These are phyloP conservation scores for Lachancea cidri DNA, from an alignment of 805 yeast genomes.

Conservation along the genomic window DNA sequence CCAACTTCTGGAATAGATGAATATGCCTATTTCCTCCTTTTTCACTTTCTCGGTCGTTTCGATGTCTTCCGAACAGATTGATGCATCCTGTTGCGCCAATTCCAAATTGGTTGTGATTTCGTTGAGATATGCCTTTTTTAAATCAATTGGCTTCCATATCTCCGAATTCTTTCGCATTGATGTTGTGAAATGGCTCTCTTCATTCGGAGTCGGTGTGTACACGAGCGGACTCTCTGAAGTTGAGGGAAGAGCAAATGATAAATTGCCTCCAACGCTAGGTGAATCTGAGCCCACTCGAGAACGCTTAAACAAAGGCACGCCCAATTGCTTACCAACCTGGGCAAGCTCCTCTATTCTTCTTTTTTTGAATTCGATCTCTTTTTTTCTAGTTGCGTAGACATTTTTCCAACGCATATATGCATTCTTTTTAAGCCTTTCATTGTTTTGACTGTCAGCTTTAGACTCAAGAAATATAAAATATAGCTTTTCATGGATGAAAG, in stretches of 20 bases:
- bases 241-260: slow-evolving; percentile 19
- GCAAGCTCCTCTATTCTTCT: slow-evolving; percentile 40
- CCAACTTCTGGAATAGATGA: slow-evolving; percentile 25
- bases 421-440: slow-evolving; percentile 28
- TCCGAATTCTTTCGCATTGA: slow-evolving; percentile 35
- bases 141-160: slow-evolving; percentile 46
- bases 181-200: slow-evolving; percentile 27
- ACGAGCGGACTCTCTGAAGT: slow-evolving; percentile 19
- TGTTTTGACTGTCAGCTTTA: slow-evolving; percentile 41
- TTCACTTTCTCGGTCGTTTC: neutral
- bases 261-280: slow-evolving; percentile 14
- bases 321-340: slow-evolving; percentile 33
- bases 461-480: slow-evolving; percentile 40
- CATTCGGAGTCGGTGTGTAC: slow-evolving; percentile 24
- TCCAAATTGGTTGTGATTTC: slow-evolving; percentile 11
- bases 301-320: slow-evolving; percentile 25
- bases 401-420: slow-evolving; percentile 32
- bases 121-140: slow-evolving; percentile 32
- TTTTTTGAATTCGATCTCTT: slow-evolving; percentile 30
- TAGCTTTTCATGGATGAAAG: slow-evolving; percentile 56
- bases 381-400: slow-evolving; percentile 23
- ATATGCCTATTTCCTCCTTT: slow-evolving; percentile 12
- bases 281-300: slow-evolving; percentile 20
- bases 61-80: neutral
- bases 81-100: neutral